Evolutionary conservation across 345 rosid species (phyloP).

Genomic region (Gossypium australe): DNA sequence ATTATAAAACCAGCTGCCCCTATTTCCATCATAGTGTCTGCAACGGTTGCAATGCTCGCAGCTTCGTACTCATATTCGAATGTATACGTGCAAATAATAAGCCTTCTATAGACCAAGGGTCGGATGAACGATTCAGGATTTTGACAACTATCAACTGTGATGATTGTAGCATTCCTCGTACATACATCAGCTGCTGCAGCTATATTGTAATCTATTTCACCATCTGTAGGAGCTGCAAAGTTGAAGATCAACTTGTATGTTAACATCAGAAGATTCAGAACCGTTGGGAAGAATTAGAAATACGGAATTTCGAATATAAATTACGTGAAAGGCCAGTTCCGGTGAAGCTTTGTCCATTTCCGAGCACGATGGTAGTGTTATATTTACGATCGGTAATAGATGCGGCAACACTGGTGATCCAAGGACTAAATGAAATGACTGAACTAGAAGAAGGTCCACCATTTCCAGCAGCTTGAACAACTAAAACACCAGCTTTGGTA

Average conservation of each 20-base stretch:
- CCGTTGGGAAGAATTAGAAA: background rate
- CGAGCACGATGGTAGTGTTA: conserved; percentile 27
- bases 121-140: conserved; percentile 31
- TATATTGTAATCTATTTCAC: conserved; percentile 22
- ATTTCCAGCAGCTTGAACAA: conserved; percentile 48
- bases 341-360: conserved; percentile 32
- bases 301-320: background rate
- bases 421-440: conserved; percentile 47
- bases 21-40: conserved; percentile 30
- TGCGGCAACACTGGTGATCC: conserved; percentile 48
- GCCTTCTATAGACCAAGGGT: conserved; percentile 26
- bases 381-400: conserved; percentile 40
- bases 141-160: conserved; percentile 36
- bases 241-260: background rate
- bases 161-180: conserved; percentile 23
- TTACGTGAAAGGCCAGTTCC: conserved; percentile 45
- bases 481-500: conserved; percentile 41
- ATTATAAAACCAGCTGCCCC: conserved; percentile 51
- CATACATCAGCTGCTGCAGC: conserved; percentile 45
- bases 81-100: conserved; percentile 38
- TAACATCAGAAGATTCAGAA: background rate
- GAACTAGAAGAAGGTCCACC: conserved; percentile 45
- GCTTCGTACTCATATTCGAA: conserved; percentile 33
- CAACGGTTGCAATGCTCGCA: conserved; percentile 34
- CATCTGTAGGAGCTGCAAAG: conserved; percentile 40